Conservation (phyloP, 306 rosid species). For the Inga leiocalycina region DNA sequence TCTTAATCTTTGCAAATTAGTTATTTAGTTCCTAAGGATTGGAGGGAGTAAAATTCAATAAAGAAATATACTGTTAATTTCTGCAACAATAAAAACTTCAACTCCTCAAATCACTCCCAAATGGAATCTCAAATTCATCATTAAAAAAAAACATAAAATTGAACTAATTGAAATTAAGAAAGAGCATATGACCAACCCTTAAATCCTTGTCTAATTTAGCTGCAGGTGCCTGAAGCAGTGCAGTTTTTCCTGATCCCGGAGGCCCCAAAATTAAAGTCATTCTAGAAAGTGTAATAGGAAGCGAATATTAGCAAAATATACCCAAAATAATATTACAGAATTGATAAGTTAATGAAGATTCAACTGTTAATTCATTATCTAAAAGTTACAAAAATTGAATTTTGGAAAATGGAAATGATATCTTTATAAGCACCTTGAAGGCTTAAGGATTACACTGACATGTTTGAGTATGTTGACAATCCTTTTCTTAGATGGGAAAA, state of each 20-base stretch:
- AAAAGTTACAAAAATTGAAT: neutral
- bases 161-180: neutral
- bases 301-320: neutral
- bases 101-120: neutral
- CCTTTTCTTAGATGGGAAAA: constrained; percentile 68
- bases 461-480: constrained; percentile 52
- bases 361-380: neutral
- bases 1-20: no score
- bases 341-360: neutral
- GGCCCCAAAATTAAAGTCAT: constrained; percentile 62
- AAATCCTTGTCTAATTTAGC: constrained; percentile 53
- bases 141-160: neutral
- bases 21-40: no score
- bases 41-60: neutral
- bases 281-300: constrained; percentile 36
- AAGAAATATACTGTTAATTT: neutral
- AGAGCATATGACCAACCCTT: constrained; percentile 44
- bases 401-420: neutral
- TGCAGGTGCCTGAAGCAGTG: constrained; percentile 55
- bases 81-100: neutral
- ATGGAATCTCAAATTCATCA: neutral
- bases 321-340: neutral
- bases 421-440: constrained; percentile 43
- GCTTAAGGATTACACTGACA: constrained; percentile 53
- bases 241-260: constrained; percentile 65